phyloP scores from a whole-genome alignment of 768 basidiomycete genomes.

The Polyporus arcularius region DNA sequence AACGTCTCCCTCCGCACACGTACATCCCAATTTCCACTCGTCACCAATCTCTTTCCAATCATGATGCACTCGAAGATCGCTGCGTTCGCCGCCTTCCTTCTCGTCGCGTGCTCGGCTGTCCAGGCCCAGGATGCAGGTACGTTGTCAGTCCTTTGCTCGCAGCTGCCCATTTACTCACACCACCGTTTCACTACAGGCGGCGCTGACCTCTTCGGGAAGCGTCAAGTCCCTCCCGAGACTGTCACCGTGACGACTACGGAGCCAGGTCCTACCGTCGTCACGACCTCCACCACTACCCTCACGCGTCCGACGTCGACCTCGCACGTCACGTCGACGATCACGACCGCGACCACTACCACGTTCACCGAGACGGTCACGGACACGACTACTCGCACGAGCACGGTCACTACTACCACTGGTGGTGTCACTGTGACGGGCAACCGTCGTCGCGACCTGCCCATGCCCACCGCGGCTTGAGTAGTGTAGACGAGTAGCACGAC shows the following conservation, averaged over 20 bases:
- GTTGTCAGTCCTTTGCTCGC: too few relatives aligned
- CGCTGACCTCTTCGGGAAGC: too few relatives aligned
- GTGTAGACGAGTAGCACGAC: too few relatives aligned
- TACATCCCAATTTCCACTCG: too few relatives aligned
- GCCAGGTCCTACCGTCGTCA: not conserved
- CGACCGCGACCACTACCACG: not conserved
- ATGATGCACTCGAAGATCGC: too few relatives aligned
- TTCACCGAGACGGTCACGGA: not conserved
- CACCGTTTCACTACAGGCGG: too few relatives aligned
- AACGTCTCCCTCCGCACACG: too few relatives aligned
- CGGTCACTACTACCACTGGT: not conserved
- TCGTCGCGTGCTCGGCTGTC: too few relatives aligned
- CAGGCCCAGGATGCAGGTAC: too few relatives aligned
- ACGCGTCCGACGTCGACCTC: not conserved
- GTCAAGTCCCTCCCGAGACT: not conserved
- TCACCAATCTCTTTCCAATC: too few relatives aligned
- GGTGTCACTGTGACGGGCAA: not conserved
- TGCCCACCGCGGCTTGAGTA: not conserved
- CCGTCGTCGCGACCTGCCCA: not conserved
- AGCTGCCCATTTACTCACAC: too few relatives aligned
- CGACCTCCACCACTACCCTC: not conserved
- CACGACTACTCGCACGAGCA: not conserved
- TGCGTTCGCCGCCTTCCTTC: too few relatives aligned
- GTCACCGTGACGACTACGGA: not conserved
- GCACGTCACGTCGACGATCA: not conserved